Evolutionary conservation across 1,284 basidiomycete genomes (phyloP), one percentile per base, ranked within the genome.

Genomic region (Irpex sp.): DNA sequence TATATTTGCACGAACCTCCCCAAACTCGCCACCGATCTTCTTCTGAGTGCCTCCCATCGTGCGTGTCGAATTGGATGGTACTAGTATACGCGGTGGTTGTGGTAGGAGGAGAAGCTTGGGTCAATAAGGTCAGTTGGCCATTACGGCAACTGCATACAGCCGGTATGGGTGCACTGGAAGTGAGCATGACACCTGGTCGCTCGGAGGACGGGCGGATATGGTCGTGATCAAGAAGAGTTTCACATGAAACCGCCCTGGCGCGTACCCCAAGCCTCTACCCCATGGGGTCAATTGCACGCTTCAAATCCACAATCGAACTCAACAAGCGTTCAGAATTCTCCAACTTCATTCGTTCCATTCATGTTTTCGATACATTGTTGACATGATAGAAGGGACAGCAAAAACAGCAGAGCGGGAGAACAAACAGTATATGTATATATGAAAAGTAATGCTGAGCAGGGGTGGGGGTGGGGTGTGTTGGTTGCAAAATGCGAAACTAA

Each of bases 11-110:
- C 93, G 83, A n/a, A 94, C 75, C 61, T 85, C 80, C 15, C 90
- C 90, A 70, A 87, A 87, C 71, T 90, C 90, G 19, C 88, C 89
- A 9, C 90, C 90, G 64, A 87, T 82, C 71, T 84, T 83, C 71
- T 84, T 83, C 68, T 69, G 62, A 11, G 68, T 35, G 54, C 61
- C 37, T 43, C 67, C 63, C 74, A 75, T 75, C 17, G 56, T 37
- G 60, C 53, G 11, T 4, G 11, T n/a, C n/a, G 39, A n/a, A n/a
- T n/a, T n/a, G n/a, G n/a, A n/a, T n/a, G n/a, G n/a, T n/a, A n/a
- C n/a, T n/a, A n/a, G n/a, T n/a, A n/a, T n/a, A n/a, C n/a, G n/a
- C n/a, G 39, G 39, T 13, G 39, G 39, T 46, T n/a, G 39, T 46
- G 39, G 39, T 46, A 5, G 11, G n/a, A 46, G 39, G 11, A 6